A percentile compares a stretch with the other conserved stretches of the same genome.
Evolutionary conservation across 148 eudicot genomes (phyloP).

Genomic region (Agrostemma githago): DNA sequence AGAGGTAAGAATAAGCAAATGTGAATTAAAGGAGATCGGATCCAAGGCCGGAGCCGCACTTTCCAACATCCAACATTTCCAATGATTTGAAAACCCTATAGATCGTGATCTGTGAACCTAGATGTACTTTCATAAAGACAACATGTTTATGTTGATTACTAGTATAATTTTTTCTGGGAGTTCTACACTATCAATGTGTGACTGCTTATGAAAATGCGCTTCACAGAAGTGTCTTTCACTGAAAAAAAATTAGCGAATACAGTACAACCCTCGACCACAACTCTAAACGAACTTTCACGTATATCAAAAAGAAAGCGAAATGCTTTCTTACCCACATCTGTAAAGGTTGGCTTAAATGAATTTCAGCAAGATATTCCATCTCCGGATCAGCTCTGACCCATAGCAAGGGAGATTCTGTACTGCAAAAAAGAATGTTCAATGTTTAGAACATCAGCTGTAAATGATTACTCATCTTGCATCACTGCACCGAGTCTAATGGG

Average conservation of each 20-base stretch:
- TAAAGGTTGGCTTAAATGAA: conserved; percentile 78
- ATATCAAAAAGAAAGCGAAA: conserved; percentile 6
- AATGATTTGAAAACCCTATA: background rate
- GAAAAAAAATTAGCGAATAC: conserved; percentile 1
- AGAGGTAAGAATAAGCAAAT: background rate
- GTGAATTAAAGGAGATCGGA: background rate
- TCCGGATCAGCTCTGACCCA: conserved; percentile 98
- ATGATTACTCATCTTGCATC: background rate
- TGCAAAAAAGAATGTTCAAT: conserved; percentile 34
- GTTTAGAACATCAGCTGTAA: conserved; percentile 12
- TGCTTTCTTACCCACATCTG: conserved; percentile 91
- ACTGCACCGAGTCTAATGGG: background rate
- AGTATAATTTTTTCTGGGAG: background rate
- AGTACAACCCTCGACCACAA: background rate
- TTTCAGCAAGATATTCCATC: conserved; percentile 97
- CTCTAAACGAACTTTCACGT: background rate
- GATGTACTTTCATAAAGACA: background rate
- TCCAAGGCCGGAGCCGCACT: background rate
- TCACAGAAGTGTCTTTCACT: background rate
- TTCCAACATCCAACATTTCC: background rate
- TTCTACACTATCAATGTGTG: background rate
- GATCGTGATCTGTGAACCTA: background rate
- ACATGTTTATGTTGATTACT: background rate
- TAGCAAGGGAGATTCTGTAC: conserved; percentile 76
- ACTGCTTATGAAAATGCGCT: background rate